Evolutionary conservation across 176 grass and related monocot species (phyloP), one percentile per base, ranked within the genome.

Genomic region (Oryza punctata): DNA sequence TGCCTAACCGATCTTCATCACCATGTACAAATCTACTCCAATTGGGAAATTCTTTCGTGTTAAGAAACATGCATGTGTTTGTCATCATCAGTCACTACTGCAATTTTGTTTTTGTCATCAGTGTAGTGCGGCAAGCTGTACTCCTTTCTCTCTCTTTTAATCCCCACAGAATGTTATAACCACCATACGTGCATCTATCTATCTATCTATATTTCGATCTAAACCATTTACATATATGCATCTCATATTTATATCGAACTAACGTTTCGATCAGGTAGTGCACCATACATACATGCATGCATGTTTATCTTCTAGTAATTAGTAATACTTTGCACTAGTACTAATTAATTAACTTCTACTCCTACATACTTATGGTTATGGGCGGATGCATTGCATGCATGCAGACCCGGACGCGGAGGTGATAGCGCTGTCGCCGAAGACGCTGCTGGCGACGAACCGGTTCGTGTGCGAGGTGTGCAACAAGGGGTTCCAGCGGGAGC

Each of bases 401-500:
- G 67, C 89, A 94, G 96, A 94, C 83, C 96, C 96, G 0, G 96
- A 96, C 76, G 96, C 96, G 4, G 96, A 99, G 81, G 96, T 99
- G 88, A 94, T 99, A 72, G 91, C 96, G 7, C 85, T 96, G 30
- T 92, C 96, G 1, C 93, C 96, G 10, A 94, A 84, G 80, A 92
- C 96, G 21, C 96, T 99, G 52, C 10, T 99, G 93, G 91, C 96
- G 47, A 96, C 96, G 77, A 99, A 99, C 87, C 89, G 96, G 43
- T 99, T 99, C 82, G 88, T 99, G 26, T 99, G 96, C 79, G 93
- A 99, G 89, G 96, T 99, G 32, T 99, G 97, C 89, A 99, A 89
- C 91, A 99, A 99, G 81, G 97, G 97, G 21, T 99, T 99, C 85
- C 97, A 92, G 70, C 85, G 93, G 0, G 97, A 99, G 86, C 97